Evolutionary conservation across 2,329 filamentous ascomycete species (phyloP).

Genomic region (Pseudomassariella vexata): DNA sequence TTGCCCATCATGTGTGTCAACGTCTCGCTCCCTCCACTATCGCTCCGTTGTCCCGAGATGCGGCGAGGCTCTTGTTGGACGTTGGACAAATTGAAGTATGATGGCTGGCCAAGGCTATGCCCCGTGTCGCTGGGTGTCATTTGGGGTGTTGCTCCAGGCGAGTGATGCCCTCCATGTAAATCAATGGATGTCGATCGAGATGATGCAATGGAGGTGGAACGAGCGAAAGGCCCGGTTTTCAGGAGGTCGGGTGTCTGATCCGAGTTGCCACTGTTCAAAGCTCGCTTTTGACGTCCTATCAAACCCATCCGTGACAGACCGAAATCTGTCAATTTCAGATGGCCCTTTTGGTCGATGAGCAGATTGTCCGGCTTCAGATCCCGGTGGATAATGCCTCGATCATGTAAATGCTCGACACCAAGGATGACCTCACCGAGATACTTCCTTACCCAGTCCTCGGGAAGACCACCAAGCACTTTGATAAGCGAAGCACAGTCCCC

Average conservation of each 20-base stretch:
- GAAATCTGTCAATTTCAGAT: slow-evolving; percentile 96
- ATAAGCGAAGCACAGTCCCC: slow-evolving; percentile 95
- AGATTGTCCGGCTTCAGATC: slow-evolving; percentile 97
- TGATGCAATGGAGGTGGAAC: slow-evolving; percentile 78
- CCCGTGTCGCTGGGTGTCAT: slow-evolving; percentile 72
- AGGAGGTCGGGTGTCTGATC: slow-evolving; percentile 90
- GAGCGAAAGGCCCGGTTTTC: slow-evolving; percentile 85
- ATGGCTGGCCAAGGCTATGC: slow-evolving; percentile 70
- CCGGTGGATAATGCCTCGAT: slow-evolving; percentile 89
- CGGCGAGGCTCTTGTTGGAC: slow-evolving; percentile 54
- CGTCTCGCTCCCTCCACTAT: slow-evolving; percentile 85
- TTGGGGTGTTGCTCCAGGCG: slow-evolving; percentile 77
- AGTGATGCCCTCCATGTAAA: slow-evolving; percentile 65
- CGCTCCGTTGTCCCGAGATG: slow-evolving; percentile 78
- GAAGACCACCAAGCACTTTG: slow-evolving; percentile 84
- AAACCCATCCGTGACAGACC: slow-evolving; percentile 95
- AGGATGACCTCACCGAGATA: slow-evolving; percentile 94
- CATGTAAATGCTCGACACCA: slow-evolving; percentile 94
- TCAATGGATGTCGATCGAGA: slow-evolving; percentile 94
- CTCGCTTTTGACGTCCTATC: slow-evolving; percentile 91
- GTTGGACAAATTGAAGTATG: slow-evolving; percentile 78
- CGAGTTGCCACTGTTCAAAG: slow-evolving; percentile 67
- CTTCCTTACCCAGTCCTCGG: slow-evolving; percentile 97
- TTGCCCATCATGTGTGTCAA: slow-evolving; percentile 76
- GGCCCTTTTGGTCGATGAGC: slow-evolving; percentile 92